phyloP scores from a whole-genome alignment of 169 alveolate genomes.

The Gregarina niphandrodes region DNA sequence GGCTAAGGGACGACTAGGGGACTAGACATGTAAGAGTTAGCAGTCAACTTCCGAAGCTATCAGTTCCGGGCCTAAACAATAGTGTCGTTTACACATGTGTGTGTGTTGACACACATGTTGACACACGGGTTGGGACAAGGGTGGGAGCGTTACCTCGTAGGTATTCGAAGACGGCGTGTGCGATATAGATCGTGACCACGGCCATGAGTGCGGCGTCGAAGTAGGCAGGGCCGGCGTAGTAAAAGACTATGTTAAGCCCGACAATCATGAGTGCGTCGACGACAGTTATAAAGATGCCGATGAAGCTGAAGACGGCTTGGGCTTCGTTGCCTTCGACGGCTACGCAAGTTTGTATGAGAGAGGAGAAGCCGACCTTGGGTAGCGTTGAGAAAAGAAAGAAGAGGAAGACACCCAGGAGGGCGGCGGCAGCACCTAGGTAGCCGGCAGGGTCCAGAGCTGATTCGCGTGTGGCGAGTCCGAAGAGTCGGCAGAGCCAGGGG shows the following conservation, averaged over 20 bases:
- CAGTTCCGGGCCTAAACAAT: too few relatives aligned
- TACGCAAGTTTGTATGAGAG: conserved; percentile 15
- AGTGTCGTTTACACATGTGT: too few relatives aligned
- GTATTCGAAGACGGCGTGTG: conserved; percentile 7
- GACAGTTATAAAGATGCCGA: conserved; percentile 12
- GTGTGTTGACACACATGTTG: too few relatives aligned
- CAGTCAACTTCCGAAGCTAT: too few relatives aligned
- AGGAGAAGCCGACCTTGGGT: conserved; percentile 14
- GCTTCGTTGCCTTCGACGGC: conserved; percentile 9
- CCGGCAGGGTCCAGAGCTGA: neutral
- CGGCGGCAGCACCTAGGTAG: neutral
- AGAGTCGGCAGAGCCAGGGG: conserved; percentile 3
- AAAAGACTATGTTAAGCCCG: conserved; percentile 2
- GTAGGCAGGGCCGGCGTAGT: too few relatives aligned
- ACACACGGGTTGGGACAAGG: conserved; percentile 1
- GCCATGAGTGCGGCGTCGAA: too few relatives aligned
- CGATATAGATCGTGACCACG: conserved; percentile 2
- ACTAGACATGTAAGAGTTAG: too few relatives aligned
- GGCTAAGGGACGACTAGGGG: too few relatives aligned
- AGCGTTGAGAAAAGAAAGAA: conserved; percentile 13
- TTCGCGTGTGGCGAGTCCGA: neutral
- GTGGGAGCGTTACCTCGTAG: conserved; percentile 4
- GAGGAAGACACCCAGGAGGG: conserved; percentile 3
- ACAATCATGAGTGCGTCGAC: conserved; percentile 10
- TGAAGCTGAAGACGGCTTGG: conserved; percentile 10